A percentile compares a stretch with the other conserved stretches of the same genome.
Evolutionary conservation across 495 filamentous ascomycete genomes (phyloP).

Genomic region (Penicillium angulare): DNA sequence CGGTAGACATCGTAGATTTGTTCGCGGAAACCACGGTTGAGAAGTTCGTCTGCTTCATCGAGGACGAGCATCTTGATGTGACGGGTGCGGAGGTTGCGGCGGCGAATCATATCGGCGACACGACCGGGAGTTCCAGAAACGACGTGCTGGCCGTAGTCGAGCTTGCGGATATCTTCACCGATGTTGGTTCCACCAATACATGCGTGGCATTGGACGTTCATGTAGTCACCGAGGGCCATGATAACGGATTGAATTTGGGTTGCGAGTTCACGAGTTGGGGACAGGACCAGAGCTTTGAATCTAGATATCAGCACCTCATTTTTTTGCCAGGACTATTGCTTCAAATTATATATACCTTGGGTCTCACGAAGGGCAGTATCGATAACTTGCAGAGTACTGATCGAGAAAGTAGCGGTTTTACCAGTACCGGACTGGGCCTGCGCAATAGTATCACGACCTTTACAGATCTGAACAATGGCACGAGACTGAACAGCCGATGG

Average conservation of each 20-base stretch:
- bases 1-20: constrained; percentile 99
- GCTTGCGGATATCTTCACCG: constrained; percentile 93
- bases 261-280: constrained; percentile 94
- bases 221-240: constrained; percentile 96
- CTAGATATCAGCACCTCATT: neutral
- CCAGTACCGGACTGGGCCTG: constrained; percentile 99
- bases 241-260: constrained; percentile 98
- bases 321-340: neutral
- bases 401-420: constrained; percentile 98
- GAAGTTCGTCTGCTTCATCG: constrained; percentile 91
- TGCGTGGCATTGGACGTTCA: constrained; percentile 98
- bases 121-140: constrained; percentile 94
- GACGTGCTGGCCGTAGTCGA: constrained; percentile 95
- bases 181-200: constrained; percentile 98
- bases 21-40: constrained; percentile 94
- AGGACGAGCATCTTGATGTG: constrained; percentile 99
- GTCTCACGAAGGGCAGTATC: constrained; percentile 80
- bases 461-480: constrained; percentile 98
- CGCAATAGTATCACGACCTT: constrained; percentile 96
- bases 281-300: constrained; percentile 80
- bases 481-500: constrained; percentile 96
- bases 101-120: constrained; percentile 98
- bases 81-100: constrained; percentile 87
- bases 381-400: constrained; percentile 94
- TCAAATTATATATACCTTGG: constrained; percentile 53